Base-by-base conservation (phyloP, 2,329 filamentous ascomycete species). In the Eutypa lata region DNA sequence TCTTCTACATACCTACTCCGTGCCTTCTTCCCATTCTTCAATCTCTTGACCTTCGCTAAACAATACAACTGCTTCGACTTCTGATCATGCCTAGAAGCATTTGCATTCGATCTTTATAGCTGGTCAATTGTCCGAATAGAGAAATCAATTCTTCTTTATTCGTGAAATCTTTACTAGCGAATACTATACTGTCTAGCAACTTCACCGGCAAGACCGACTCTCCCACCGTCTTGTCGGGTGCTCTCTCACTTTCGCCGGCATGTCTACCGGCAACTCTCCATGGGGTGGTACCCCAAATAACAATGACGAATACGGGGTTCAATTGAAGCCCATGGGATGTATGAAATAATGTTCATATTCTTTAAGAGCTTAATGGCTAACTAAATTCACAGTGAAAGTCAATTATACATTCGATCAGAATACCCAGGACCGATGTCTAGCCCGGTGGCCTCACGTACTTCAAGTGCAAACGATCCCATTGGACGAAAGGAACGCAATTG, bases 331-430 rank as follows among this genome's bases (percentile, higher is more conserved):
- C 42, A 88, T 90, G 84, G 84, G 84, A 73, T 78, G 86, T 89
- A 83, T 69, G 84, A n/a, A 75, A 52, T 48, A 31, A 53, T 45
- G 59, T 50, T 21, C 28, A n/a, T 35, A 28, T 47, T 24, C 33
- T 52, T 24, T 24, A 44, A 26, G 7, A 13, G 18, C 49, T 54
- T 48, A 50, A 53, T 52, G 22, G 58, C 63, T 68, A 50, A 68
- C 55, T 31, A 48, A 35, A 22, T 50, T 18, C 56, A 42, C 71
- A 96, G 92, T 97, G 72, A 97, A 97, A 79, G 89, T 97, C 48
- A 86, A 96, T 56, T 99, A 97, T 73, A 96, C 91, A 31, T 97
- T 97, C 73, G 92, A 97, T 70, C 86, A 87, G 67, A 87, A 93
- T 61, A 88, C 85, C 73, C 91, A 91, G 72, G 87, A 91, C 58